Conservation (phyloP, 306 rosid genomes). For the Gleditsia sinensis region DNA sequence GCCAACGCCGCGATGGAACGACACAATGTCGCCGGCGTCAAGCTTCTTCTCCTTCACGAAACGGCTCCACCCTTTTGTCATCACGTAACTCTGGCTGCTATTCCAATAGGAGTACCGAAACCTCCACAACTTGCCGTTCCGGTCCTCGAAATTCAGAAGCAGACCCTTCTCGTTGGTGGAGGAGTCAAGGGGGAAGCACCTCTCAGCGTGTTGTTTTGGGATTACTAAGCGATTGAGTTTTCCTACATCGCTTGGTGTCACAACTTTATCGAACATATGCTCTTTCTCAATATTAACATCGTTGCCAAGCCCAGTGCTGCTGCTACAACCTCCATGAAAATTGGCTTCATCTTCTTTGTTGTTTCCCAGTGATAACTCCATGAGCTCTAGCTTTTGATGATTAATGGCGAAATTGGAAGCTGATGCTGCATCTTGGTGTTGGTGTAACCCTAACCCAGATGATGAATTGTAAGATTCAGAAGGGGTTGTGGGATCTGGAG, state of each 20-base stretch:
- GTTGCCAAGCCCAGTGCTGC: background rate
- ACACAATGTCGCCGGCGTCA: conserved; percentile 80
- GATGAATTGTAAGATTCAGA: conserved; percentile 25
- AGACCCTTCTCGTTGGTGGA: conserved; percentile 80
- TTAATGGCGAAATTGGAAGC: conserved; percentile 29
- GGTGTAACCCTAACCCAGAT: conserved; percentile 48
- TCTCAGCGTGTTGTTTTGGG: conserved; percentile 83
- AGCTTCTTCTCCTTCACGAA: conserved; percentile 88
- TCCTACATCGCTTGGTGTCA: conserved; percentile 89
- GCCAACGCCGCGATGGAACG: conserved; percentile 72
- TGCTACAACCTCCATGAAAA: no score
- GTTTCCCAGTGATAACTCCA: conserved; percentile 48
- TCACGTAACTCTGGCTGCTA: conserved; percentile 92
- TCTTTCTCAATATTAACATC: conserved; percentile 48
- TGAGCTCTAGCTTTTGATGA: conserved; percentile 29
- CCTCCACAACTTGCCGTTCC: conserved; percentile 73
- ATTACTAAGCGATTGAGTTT: conserved; percentile 83
- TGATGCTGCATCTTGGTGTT: conserved; percentile 27
- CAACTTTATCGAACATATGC: conserved; percentile 89
- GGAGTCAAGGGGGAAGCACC: conserved; percentile 72
- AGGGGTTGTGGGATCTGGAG: background rate
- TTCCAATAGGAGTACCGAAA: conserved; percentile 89
- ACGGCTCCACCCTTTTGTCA: conserved; percentile 96
- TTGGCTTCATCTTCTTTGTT: conserved; percentile 14
- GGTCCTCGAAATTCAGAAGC: conserved; percentile 67